Evolutionary conservation across 2,329 filamentous ascomycete species (phyloP), one percentile per base, ranked within the genome.

Genomic region (Myriosclerotinia curreyana): DNA sequence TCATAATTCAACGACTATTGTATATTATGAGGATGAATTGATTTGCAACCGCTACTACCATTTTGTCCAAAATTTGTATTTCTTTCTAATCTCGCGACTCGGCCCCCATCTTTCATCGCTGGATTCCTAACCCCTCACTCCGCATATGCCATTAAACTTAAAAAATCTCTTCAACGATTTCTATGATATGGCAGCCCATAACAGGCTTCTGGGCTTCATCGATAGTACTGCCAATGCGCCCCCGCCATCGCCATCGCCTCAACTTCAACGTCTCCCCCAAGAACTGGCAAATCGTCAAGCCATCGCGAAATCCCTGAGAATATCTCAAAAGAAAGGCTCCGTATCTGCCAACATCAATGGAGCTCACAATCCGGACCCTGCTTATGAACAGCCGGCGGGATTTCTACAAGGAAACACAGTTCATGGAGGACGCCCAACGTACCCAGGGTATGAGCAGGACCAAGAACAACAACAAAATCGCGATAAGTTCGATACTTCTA

Each of bases 121-220:
- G 17, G n/a, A 20, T 42, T 1, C 36, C 22, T 42, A 42, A 0
- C 36, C 2, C 15, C 28, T 4, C 6, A 12, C 22, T 55, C 22
- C 5, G 20, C 55, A 58, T n/a, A 48, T 58, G 55, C 55, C 55
- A 58, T 48, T 58, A 22, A 48, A 58, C 20, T 22, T 58, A n/a
- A 36, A 36, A 28, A 48, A 48, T 58, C 25, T 58, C 55, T 5
- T 58, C 46, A 58, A 20, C 14, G 46, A 48, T 31, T 15, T 58
- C 20, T 58, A 58, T 58, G 44, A 58, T 17, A 58, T 58, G 55
- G 55, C 55, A 9, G 20, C 42, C 14, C 28, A 48, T 48, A 14
- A 28, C n/a, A 31, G 42, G 14, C 42, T 58, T 20, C 8, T 31
- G 12, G 59, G 25, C 17, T 61, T 44, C 38, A 9, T 54, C 25